Conservation (phyloP, 257 asterid species). For the Agastache rugosa region DNA sequence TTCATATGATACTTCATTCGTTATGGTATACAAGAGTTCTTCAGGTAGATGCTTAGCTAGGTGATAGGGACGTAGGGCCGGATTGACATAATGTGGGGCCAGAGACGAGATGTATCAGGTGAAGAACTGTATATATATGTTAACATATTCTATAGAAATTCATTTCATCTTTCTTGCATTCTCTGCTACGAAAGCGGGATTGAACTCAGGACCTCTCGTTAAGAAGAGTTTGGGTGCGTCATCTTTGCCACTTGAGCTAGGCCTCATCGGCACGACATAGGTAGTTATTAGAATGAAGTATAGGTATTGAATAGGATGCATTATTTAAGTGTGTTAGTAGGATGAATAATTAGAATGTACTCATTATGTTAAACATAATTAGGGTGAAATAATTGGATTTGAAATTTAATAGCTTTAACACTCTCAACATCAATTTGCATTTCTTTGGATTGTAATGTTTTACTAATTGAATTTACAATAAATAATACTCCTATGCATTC, state of each 20-base stretch:
- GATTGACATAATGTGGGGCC: too few relatives aligned
- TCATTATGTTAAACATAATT: neutral
- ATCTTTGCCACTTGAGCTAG: too few relatives aligned
- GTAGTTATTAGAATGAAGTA: neutral
- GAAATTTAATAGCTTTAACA: neutral
- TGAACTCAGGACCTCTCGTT: too few relatives aligned
- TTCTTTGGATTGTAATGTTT: neutral
- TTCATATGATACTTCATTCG: slow-evolving; percentile 81
- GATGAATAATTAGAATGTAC: neutral
- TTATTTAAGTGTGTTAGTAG: neutral
- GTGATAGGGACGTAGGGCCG: neutral
- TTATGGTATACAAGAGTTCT: slow-evolving; percentile 73
- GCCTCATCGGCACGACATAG: too few relatives aligned
- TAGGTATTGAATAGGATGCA: neutral
- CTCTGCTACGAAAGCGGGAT: too few relatives aligned
- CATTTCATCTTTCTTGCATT: neutral
- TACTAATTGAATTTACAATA: neutral
- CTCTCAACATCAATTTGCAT: neutral
- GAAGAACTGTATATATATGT: neutral
- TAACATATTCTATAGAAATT: neutral
- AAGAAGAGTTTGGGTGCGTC: too few relatives aligned
- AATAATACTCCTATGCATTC: neutral
- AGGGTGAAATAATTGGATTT: neutral
- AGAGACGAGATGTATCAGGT: too few relatives aligned
- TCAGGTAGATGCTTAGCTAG: slow-evolving; percentile 33